Evolutionary conservation across 371 early-diverging fungal genomes (phyloP).

Genomic region (Mucor plumbeus): DNA sequence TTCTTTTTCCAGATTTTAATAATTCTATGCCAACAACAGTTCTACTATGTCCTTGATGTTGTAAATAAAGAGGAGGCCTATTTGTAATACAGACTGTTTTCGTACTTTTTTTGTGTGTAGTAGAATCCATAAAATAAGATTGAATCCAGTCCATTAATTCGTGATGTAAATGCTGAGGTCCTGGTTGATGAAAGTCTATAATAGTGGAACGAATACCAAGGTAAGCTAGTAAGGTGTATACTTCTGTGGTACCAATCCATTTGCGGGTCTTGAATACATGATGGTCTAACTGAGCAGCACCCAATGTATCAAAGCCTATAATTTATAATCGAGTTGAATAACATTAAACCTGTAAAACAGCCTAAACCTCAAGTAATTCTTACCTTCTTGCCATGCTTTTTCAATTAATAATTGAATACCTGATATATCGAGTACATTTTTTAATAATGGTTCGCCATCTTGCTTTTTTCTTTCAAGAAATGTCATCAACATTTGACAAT

Average conservation of each 20-base stretch:
- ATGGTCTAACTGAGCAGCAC: constrained; percentile 66
- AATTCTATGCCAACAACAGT: constrained; percentile 75
- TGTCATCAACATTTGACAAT: constrained; percentile 73
- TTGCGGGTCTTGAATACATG: constrained; percentile 66
- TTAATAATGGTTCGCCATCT: constrained; percentile 34
- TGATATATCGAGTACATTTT: constrained; percentile 52
- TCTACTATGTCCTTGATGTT: constrained; percentile 78
- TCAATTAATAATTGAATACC: constrained; percentile 70
- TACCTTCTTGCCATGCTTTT: constrained; percentile 68
- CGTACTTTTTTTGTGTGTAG: constrained; percentile 15
- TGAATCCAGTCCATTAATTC: constrained; percentile 62
- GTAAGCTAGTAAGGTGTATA: constrained; percentile 66
- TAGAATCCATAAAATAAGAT: constrained; percentile 46
- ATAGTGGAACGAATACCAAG: constrained; percentile 66
- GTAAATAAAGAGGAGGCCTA: constrained; percentile 74
- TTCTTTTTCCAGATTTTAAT: constrained; percentile 46
- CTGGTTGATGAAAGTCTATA: constrained; percentile 74
- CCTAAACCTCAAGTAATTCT: constrained; percentile 1
- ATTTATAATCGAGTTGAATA: not conserved
- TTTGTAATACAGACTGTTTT: constrained; percentile 48
- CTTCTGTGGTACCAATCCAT: constrained; percentile 85
- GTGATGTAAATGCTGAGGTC: constrained; percentile 62
- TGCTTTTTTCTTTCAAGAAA: constrained; percentile 49
- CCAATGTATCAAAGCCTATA: constrained; percentile 67
- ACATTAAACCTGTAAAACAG: not conserved